phyloP scores from a whole-genome alignment of 768 basidiomycete genomes.

The Mycena metata region DNA sequence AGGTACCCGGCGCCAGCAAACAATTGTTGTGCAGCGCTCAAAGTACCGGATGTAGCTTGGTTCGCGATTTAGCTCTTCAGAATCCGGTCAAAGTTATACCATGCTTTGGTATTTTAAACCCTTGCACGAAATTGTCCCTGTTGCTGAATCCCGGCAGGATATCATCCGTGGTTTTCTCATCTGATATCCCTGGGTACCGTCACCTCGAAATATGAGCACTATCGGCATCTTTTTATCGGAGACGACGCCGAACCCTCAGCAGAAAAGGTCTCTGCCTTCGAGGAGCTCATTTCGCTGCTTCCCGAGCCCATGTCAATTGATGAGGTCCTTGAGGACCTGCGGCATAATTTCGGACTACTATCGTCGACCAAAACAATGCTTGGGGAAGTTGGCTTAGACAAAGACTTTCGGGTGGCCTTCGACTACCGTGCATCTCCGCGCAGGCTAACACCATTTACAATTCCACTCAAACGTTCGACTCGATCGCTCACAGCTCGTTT shows the following conservation, averaged over 20 bases:
- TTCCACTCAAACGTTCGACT: slow-evolving; percentile 69
- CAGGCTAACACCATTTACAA: slow-evolving; percentile 80
- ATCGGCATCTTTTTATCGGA: slow-evolving; percentile 73
- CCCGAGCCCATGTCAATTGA: slow-evolving; percentile 79
- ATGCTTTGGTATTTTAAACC: slow-evolving; percentile 79
- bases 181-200: slow-evolving; percentile 67
- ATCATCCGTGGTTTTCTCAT: slow-evolving; percentile 96
- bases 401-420: slow-evolving; percentile 79
- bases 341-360: slow-evolving; percentile 61
- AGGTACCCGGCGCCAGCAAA: slow-evolving; percentile 11
- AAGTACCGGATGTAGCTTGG: slow-evolving; percentile 51
- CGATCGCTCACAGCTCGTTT: slow-evolving; percentile 9
- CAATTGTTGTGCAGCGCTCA: background rate
- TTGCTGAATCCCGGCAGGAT: slow-evolving; percentile 62
- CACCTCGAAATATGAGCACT: slow-evolving; percentile 79
- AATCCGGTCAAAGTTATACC: slow-evolving; percentile 83
- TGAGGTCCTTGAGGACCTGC: slow-evolving; percentile 72
- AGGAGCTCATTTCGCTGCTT: slow-evolving; percentile 70
- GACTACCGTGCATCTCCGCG: slow-evolving; percentile 64
- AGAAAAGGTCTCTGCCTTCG: slow-evolving; percentile 59
- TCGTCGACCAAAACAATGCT: slow-evolving; percentile 81
- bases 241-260: slow-evolving; percentile 36
- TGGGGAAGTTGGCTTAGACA: slow-evolving; percentile 95
- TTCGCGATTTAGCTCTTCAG: slow-evolving; percentile 71
- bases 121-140: background rate